Base-by-base conservation (phyloP, 495 filamentous ascomycete species). In the Annulohypoxylon maeteangense region DNA sequence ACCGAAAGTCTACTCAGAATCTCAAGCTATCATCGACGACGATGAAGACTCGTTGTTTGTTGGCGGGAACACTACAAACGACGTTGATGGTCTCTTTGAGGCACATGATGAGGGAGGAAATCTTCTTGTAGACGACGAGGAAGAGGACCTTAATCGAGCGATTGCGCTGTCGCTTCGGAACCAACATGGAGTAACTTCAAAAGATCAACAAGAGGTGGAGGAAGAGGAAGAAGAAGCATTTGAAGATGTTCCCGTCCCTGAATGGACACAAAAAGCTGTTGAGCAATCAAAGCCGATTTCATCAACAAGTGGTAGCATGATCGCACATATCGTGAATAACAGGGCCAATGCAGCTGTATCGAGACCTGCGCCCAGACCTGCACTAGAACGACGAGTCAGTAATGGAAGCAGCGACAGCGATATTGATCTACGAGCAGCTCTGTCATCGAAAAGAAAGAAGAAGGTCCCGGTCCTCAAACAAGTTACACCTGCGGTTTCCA, bases 121-220 rank as follows among this genome's bases (percentile, higher is more conserved):
- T 3, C 51, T 83, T 50, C 74, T 85, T 32, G 78, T 66, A 7
- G 32, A 84, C 20, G 83, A 87, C 50, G 91, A 93, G 53, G 92
- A 95, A 31, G 88, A 93, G 64, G 92, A 95, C 61, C 85, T 98
- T 0, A 88, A 87, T 56, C 85, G 85, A 71, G 95, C 95, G 8
- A 96, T 98, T 78, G 90, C 90, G 0, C 84, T 98, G 80, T 98
- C 95, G 11, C 79, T 97, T 2, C 80, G 82, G 58, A 82, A 79
- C 31, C 80, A 86, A 22, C 80, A 83, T 40, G 75, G 80, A 7
- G 59, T 76, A 2, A 66, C 48, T 29, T 64, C 62, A 38, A 51
- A 59, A 7, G 70, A 62, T n/a, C 56, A 71, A 0, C 72, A 79
- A 11, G 76, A 78, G 7, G 78, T 79, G 32, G 75, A 80, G 34